Percentiles rank a stretch among this genome's conserved stretches.
These are phyloP conservation scores for Stachybotrys echinatus DNA, from an alignment of 2,329 filamentous ascomycete genomes.

Conservation along the genomic window DNA sequence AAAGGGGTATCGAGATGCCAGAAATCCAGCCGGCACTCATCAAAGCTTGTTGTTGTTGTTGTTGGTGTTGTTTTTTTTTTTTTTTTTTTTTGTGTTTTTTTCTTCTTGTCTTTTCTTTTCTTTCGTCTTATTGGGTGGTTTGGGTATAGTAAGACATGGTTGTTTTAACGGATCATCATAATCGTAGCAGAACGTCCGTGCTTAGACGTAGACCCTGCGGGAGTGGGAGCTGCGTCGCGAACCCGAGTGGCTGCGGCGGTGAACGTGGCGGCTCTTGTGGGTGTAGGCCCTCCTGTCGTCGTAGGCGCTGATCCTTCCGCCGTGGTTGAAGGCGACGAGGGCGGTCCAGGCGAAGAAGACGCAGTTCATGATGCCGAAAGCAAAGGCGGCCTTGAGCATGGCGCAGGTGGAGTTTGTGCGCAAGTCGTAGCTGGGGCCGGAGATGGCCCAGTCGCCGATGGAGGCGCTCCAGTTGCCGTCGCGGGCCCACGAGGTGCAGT, in stretches of 20 bases:
- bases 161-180: neutral
- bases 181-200: neutral
- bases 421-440: slow-evolving; percentile 44
- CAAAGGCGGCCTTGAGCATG: slow-evolving; percentile 89
- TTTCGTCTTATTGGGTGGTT: neutral
- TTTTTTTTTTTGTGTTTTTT: neutral
- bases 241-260: slow-evolving; percentile 32
- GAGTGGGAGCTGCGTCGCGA: slow-evolving; percentile 40
- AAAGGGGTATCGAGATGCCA: too few relatives aligned
- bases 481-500: slow-evolving; percentile 59
- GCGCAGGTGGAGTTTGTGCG: slow-evolving; percentile 71
- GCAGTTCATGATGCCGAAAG: slow-evolving; percentile 82
- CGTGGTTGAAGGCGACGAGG: slow-evolving; percentile 61
- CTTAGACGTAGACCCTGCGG: slow-evolving; percentile 44
- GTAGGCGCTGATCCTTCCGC: slow-evolving; percentile 43
- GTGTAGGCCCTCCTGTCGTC: slow-evolving; percentile 28
- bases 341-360: slow-evolving; percentile 76
- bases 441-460: slow-evolving; percentile 57
- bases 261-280: slow-evolving; percentile 32
- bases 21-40: neutral
- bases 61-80: neutral
- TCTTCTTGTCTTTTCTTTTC: neutral
- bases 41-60: neutral
- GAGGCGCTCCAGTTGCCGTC: slow-evolving; percentile 47
- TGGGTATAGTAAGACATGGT: neutral